Conservation (phyloP, 352 stramenopile species). For the Phytophthora palmivora region DNA sequence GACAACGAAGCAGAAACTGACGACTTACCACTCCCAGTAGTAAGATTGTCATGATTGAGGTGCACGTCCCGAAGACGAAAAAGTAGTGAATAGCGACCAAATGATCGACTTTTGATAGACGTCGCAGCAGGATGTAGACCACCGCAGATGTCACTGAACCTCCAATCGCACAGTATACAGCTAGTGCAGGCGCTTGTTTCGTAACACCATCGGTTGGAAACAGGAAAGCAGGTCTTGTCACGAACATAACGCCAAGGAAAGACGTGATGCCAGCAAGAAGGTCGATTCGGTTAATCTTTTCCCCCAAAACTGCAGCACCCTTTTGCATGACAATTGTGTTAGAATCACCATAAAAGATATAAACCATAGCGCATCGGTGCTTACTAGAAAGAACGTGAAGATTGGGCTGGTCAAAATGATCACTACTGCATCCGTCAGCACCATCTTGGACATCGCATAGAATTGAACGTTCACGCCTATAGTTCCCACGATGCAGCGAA, state of each 20-base stretch:
- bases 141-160: constrained; percentile 42
- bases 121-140: constrained; percentile 48
- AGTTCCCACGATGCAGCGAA: constrained; percentile 63
- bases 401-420: constrained; percentile 60
- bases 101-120: constrained; percentile 40
- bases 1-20: not conserved
- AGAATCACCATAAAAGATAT: not conserved
- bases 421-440: constrained; percentile 69
- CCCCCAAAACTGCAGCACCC: constrained; percentile 42
- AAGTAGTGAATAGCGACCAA: constrained; percentile 57
- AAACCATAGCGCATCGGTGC: not conserved
- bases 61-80: constrained; percentile 41
- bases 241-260: constrained; percentile 63
- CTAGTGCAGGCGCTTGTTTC: constrained; percentile 22
- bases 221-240: constrained; percentile 57
- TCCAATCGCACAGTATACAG: constrained; percentile 45
- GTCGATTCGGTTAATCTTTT: constrained; percentile 55
- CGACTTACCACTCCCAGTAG: constrained; percentile 36
- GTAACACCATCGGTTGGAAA: constrained; percentile 41
- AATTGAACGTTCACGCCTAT: constrained; percentile 59
- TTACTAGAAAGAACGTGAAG: constrained; percentile 67
- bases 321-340: not conserved
- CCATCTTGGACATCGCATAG: constrained; percentile 77
- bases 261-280: constrained; percentile 51
- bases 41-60: constrained; percentile 40